Evolutionary conservation across 805 yeast genomes (phyloP).

Genomic region (Saccharomyces paradoxus): DNA sequence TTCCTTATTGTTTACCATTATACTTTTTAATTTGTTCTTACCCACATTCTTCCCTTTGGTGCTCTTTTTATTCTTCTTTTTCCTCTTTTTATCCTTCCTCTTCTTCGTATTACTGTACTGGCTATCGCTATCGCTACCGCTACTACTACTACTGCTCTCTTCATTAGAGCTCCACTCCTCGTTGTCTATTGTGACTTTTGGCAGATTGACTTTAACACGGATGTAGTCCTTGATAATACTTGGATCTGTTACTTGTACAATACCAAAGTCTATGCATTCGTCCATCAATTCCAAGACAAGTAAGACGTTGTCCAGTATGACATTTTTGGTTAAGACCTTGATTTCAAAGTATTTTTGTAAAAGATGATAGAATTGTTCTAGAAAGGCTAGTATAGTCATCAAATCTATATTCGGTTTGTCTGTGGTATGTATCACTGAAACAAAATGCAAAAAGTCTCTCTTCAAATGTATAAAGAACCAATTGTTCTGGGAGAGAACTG

Average conservation of each 20-base stretch:
- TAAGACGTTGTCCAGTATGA: slow-evolving; percentile 62
- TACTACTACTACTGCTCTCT: slow-evolving; percentile 1
- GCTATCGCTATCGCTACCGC: slow-evolving; percentile 8
- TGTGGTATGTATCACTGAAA: slow-evolving; percentile 13
- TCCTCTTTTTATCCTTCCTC: slow-evolving; percentile 1
- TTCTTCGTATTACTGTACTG: slow-evolving; percentile 8
- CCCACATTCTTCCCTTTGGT: slow-evolving; percentile 1
- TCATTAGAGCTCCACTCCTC: background rate
- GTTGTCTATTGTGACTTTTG: slow-evolving; percentile 23
- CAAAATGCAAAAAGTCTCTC: slow-evolving; percentile 21
- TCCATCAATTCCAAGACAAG: slow-evolving; percentile 76
- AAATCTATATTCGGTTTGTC: slow-evolving; percentile 8
- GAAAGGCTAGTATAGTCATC: slow-evolving; percentile 19
- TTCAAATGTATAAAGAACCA: slow-evolving; percentile 19
- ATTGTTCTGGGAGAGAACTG: slow-evolving; percentile 10
- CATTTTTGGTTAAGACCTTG: slow-evolving; percentile 41
- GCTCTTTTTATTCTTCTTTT: background rate
- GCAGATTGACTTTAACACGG: slow-evolving; percentile 44
- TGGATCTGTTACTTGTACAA: slow-evolving; percentile 77
- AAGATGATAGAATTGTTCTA: slow-evolving; percentile 22
- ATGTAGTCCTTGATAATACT: slow-evolving; percentile 72
- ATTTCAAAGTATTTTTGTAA: slow-evolving; percentile 21
- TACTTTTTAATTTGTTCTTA: slow-evolving; percentile 1
- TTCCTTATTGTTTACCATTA: slow-evolving; percentile 1
- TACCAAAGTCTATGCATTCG: slow-evolving; percentile 83